Evolutionary conservation across 202 grass and related monocot species (phyloP).

Genomic region (Schoenoplectus triqueter): DNA sequence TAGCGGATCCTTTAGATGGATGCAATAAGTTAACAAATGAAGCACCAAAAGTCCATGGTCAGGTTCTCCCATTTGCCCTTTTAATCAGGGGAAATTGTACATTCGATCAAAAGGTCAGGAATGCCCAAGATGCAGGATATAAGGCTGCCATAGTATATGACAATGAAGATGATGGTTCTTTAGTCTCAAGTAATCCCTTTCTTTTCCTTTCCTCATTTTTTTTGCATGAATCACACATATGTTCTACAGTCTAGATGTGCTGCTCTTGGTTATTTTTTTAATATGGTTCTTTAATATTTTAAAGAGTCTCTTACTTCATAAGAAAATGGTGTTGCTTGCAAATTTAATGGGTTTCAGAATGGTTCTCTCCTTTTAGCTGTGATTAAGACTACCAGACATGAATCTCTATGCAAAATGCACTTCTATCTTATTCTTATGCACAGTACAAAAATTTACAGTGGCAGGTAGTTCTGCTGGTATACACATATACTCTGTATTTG

Average conservation of each 20-base stretch:
- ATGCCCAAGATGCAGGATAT: conserved; percentile 85
- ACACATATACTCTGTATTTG: conserved; percentile 71
- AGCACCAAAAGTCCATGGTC: conserved; percentile 45
- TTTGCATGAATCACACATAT: conserved; percentile 8
- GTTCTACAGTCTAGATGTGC: neutral
- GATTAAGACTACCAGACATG: neutral
- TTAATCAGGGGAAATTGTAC: conserved; percentile 81
- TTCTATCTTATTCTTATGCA: neutral
- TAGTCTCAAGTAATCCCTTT: conserved; percentile 78
- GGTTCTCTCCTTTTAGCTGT: neutral
- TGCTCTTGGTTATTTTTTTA: neutral
- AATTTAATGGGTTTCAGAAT: neutral
- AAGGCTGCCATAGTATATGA: conserved; percentile 91
- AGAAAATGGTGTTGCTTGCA: neutral
- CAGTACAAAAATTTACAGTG: conserved; percentile 60
- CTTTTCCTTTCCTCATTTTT: neutral
- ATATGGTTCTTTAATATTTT: neutral
- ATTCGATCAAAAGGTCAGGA: conserved; percentile 89
- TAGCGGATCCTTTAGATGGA: conserved; percentile 73
- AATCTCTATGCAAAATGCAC: conserved; percentile 8
- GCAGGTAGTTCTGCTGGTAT: conserved; percentile 84
- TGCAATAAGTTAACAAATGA: conserved; percentile 62
- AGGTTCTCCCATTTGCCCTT: conserved; percentile 56
- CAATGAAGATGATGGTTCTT: conserved; percentile 60
- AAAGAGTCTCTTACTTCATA: neutral